Base-by-base conservation (phyloP, 2,329 filamentous ascomycete genomes). In the Podosphaera xanthii region DNA sequence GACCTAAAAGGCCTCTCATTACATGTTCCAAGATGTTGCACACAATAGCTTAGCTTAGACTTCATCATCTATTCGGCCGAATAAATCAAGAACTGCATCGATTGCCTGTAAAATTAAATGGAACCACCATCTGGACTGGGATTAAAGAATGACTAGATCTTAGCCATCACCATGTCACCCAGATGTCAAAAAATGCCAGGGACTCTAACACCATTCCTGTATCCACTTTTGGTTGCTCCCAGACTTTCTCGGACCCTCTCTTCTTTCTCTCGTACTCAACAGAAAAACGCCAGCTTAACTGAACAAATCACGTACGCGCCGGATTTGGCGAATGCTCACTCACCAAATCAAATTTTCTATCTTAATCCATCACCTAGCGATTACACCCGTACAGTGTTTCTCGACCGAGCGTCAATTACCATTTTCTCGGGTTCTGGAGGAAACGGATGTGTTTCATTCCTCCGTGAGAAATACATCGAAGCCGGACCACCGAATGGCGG, bases 401-500 rank as follows among this genome's bases (percentile, higher is more conserved):
- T 87, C 59, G 92, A 98, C 72, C 85, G 87, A 69, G 90, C 90
- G 59, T 80, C 80, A 6, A 72, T 97, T 35, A 86, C 80, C 0
- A 71, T 97, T 2, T 78, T 85, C 65, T 86, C 90, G 22, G 92
- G 92, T 7, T 73, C 76, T 1, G 92, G 92, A 34, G 92, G 92
- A 7, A 83, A 92, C 68, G 92, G 92, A 63, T 98, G 92, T 68
- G 87, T 97, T 57, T 92, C 92, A 0, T 98, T 97, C 69, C 74
- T 94, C 50, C 84, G 91, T 30, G 92, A 98, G 67, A 91, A 91
- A 63, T 97, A 86, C 71, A 77, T 96, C 36, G 80, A 83, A 52
- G 83, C 94, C 63, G 92, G 92, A 0, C 92, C 92, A 9, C 81
- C 92, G 8, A 97, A 98, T 70, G 92, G 92, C 56, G 92, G 92